A percentile compares a stretch with the other conserved stretches of the same genome.
These are phyloP conservation scores for Plasmodium chabaudi DNA, from an alignment of 169 alveolate species.

Conservation along the genomic window DNA sequence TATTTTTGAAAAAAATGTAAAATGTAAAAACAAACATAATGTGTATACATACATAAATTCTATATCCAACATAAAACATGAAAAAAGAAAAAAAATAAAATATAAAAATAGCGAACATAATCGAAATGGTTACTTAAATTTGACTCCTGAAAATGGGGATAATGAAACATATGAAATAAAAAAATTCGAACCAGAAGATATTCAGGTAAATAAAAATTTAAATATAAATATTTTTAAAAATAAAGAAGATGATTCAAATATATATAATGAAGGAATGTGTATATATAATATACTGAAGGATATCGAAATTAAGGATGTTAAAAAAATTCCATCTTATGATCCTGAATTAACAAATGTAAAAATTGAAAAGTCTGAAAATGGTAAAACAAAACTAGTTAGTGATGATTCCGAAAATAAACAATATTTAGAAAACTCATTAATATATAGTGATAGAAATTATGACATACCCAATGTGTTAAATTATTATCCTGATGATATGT, in stretches of 20 bases:
- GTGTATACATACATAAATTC: too few relatives aligned
- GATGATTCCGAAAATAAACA: neutral
- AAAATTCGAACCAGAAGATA: conserved; percentile 28
- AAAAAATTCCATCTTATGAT: conserved; percentile 8
- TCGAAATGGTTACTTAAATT: too few relatives aligned
- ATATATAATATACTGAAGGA: conserved; percentile 18
- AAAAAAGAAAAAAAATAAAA: too few relatives aligned
- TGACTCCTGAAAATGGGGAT: too few relatives aligned
- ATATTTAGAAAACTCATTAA: conserved; percentile 16
- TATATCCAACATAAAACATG: too few relatives aligned
- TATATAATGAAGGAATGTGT: conserved; percentile 36
- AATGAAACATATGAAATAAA: neutral
- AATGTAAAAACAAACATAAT: too few relatives aligned
- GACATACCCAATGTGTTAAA: conserved; percentile 21
- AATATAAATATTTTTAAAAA: conserved; percentile 39
- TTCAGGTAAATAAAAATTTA: conserved; percentile 27
- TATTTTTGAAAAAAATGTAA: too few relatives aligned
- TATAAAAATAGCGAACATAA: too few relatives aligned
- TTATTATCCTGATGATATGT: conserved; percentile 67
- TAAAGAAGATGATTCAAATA: conserved; percentile 8
- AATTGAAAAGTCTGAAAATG: neutral
- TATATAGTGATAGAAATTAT: conserved; percentile 31
- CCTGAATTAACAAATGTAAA: conserved; percentile 10
- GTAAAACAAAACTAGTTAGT: neutral
- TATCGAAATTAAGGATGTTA: conserved; percentile 39